Conservation (phyloP, 352 stramenopile species). For the Phytophthora ohioensis region DNA sequence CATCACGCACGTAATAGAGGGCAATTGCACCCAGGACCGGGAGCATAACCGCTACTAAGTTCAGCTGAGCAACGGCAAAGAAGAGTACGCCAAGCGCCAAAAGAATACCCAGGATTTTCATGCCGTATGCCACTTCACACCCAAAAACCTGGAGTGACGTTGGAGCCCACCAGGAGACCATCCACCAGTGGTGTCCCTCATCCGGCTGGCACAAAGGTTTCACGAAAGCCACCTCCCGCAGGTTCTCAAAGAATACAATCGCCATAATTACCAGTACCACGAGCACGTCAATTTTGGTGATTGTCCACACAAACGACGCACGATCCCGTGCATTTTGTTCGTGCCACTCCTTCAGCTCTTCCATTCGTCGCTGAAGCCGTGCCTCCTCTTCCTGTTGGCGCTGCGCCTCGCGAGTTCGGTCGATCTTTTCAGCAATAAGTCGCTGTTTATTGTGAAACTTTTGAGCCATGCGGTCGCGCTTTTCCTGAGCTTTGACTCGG, state of each 20-base stretch:
- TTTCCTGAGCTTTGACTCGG: slow-evolving; percentile 61
- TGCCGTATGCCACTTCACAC: slow-evolving; percentile 74
- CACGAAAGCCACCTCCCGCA: slow-evolving; percentile 67
- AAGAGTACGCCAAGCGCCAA: slow-evolving; percentile 51
- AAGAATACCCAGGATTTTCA: slow-evolving; percentile 69
- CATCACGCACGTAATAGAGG: slow-evolving; percentile 73
- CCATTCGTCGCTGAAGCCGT: slow-evolving; percentile 37
- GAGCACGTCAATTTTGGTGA: slow-evolving; percentile 79
- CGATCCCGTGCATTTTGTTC: slow-evolving; percentile 45
- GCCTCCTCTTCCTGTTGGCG: slow-evolving; percentile 60
- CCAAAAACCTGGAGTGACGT: slow-evolving; percentile 68
- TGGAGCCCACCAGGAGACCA: slow-evolving; percentile 66
- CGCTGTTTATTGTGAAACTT: slow-evolving; percentile 80
- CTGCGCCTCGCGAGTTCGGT: slow-evolving; percentile 57
- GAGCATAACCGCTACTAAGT: slow-evolving; percentile 65
- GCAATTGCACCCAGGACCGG: slow-evolving; percentile 50
- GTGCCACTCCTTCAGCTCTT: slow-evolving; percentile 49
- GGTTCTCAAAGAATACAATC: slow-evolving; percentile 80
- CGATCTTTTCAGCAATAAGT: slow-evolving; percentile 72
- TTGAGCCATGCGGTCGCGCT: slow-evolving; percentile 63
- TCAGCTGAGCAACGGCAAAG: slow-evolving; percentile 73
- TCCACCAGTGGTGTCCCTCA: slow-evolving; percentile 56
- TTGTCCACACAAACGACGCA: slow-evolving; percentile 59
- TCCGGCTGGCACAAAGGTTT: slow-evolving; percentile 64
- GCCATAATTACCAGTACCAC: slow-evolving; percentile 79